Evolutionary conservation across 257 asterid species (phyloP).

Genomic region (Agastache rugosa): DNA sequence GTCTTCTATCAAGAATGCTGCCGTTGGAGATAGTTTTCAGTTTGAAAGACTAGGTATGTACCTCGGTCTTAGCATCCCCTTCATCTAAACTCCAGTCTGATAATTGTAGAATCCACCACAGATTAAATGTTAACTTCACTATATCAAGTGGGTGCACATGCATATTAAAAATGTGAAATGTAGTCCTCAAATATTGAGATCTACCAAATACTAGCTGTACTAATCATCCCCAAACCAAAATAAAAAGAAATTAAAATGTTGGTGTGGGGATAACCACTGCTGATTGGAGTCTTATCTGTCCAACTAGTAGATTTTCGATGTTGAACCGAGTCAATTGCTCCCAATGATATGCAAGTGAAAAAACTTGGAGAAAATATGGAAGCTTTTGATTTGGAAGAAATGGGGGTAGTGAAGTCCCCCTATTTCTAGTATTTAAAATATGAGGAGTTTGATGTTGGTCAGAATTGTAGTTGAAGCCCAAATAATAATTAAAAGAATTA

Average conservation of each 20-base stretch:
- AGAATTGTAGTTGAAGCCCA: too few species aligned
- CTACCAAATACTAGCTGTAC: too few species aligned
- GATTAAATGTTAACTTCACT: not conserved
- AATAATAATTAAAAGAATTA: not conserved
- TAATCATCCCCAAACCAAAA: too few species aligned
- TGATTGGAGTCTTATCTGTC: not conserved
- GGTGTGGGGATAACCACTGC: not conserved
- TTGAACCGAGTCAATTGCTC: not conserved
- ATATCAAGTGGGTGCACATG: not conserved
- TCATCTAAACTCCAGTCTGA: not conserved
- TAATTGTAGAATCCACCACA: not conserved
- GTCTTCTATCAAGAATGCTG: conserved; percentile 59
- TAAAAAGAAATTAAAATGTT: too few species aligned
- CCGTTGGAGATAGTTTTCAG: conserved; percentile 84
- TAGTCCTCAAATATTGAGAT: too few species aligned
- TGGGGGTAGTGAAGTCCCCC: too few species aligned
- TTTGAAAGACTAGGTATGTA: conserved; percentile 90
- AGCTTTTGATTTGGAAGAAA: too few species aligned
- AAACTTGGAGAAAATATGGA: too few species aligned
- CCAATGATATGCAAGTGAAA: not conserved
- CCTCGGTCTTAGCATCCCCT: not conserved
- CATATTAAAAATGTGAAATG: too few species aligned
- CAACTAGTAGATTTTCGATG: not conserved
- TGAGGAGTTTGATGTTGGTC: too few species aligned
- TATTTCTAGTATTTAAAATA: too few species aligned